These are phyloP conservation scores for Didymella arachidicola DNA, from an alignment of 2,329 filamentous ascomycete genomes.

Conservation along the genomic window DNA sequence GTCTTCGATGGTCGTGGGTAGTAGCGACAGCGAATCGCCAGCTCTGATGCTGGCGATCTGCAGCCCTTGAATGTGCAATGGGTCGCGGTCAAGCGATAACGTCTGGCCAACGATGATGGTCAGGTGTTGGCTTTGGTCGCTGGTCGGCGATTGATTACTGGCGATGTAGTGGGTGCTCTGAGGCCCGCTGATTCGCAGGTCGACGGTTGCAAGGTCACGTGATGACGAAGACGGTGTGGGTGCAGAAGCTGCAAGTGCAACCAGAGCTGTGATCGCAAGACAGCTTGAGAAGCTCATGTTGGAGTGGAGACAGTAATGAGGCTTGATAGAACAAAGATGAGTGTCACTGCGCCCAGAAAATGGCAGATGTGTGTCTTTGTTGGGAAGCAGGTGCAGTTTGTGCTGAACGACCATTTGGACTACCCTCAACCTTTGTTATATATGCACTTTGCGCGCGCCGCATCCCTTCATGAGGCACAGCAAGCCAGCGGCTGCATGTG, in stretches of 20 bases:
- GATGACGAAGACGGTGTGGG: slow-evolving; percentile 13
- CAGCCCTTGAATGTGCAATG: slow-evolving; percentile 27
- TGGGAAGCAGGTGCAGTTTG: background rate
- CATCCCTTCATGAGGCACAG: slow-evolving; percentile 23
- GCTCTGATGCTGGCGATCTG: slow-evolving; percentile 22
- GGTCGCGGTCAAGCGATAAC: slow-evolving; percentile 28
- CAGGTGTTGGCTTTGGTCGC: slow-evolving; percentile 21
- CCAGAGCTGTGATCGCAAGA: slow-evolving; percentile 12
- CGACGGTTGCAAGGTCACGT: slow-evolving; percentile 18
- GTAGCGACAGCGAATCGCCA: slow-evolving; percentile 15
- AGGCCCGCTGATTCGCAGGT: slow-evolving; percentile 23
- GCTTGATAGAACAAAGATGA: background rate
- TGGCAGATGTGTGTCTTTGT: background rate
- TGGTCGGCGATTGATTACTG: slow-evolving; percentile 17
- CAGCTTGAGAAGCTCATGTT: background rate
- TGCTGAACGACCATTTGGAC: background rate
- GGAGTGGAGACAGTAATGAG: background rate
- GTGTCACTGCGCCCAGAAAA: background rate
- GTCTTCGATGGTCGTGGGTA: slow-evolving; percentile 9
- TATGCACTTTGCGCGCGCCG: background rate
- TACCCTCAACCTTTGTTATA: slow-evolving; percentile 3
- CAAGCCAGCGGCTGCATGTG: slow-evolving; percentile 21
- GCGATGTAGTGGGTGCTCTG: slow-evolving; percentile 21
- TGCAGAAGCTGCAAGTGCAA: slow-evolving; percentile 14
- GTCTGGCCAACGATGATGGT: slow-evolving; percentile 29